phyloP scores from a whole-genome alignment of 2,329 filamentous ascomycete species.

The Colletotrichum sp. region DNA sequence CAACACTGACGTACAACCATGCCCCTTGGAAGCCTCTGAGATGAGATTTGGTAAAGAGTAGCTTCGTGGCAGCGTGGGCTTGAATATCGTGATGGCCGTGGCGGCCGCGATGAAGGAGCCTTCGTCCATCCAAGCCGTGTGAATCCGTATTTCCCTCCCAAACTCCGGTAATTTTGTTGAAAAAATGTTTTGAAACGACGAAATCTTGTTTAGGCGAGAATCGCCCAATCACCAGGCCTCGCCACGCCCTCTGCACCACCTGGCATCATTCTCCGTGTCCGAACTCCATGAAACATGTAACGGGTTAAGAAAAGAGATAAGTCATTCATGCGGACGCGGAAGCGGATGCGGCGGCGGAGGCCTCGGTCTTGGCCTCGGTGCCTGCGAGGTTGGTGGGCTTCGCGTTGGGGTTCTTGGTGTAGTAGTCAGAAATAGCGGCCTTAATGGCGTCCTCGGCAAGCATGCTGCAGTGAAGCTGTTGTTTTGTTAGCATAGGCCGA shows the following conservation, averaged over 20 bases:
- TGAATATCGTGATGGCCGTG: background rate
- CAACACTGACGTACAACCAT: constrained; percentile 15
- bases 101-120: background rate
- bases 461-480: constrained; percentile 88
- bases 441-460: constrained; percentile 92
- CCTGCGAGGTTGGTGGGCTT: constrained; percentile 78
- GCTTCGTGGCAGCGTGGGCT: constrained; percentile 3
- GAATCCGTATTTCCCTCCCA: background rate
- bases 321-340: constrained; percentile 10
- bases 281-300: constrained; percentile 3
- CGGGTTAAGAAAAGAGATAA: background rate
- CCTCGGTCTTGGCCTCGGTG: constrained; percentile 65
- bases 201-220: background rate
- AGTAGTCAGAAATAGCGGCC: constrained; percentile 87
- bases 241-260: background rate
- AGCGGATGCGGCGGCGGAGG: constrained; percentile 33
- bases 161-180: constrained; percentile 7
- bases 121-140: constrained; percentile 1
- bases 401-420: constrained; percentile 83
- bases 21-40: background rate
- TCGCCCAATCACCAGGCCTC: background rate
- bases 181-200: background rate
- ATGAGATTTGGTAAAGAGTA: background rate
- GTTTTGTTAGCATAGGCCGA: constrained; percentile 29
- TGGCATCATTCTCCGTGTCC: background rate